Evolutionary conservation across 2,329 filamentous ascomycete genomes (phyloP), one percentile per base, ranked within the genome.

Genomic region (Fonsecaea nubica): DNA sequence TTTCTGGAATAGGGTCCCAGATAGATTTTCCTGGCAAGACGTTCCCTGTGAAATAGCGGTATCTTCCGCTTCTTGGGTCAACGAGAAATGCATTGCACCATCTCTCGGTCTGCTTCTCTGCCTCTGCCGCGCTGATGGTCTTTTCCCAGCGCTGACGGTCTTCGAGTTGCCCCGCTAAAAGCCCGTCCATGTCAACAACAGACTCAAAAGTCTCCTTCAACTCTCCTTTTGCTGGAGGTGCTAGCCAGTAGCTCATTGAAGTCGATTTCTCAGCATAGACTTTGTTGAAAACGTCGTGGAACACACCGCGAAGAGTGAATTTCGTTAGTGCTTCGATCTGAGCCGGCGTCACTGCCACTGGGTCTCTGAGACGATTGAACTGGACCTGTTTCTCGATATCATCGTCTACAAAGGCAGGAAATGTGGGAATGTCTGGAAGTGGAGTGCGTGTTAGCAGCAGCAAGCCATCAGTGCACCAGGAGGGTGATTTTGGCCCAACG

Each of bases 251-350:
- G 0, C 93, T 90, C 76, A 97, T 85, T 33, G 89, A 87, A 0
- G 83, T 77, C 0, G 82, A 72, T 15, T 87, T 82, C 0, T 86
- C 81, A 57, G 91, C 87, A 73, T 92, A 99, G 2, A 84, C 83
- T 76, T 99, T 99, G 77, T 93, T 94, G 80, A 97, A 98, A 0
- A 97, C 82, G 72, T 98, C 92, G 15, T 86, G 80, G 76, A 96
- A 97, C 0, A 96, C 78, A 40, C 65, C 70, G 4, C 85, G 84
- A 48, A 96, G 79, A 0, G 92, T 97, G 75, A 95, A 96, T 0
- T 77, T 78, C 0, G 87, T 88, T n/a, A 98, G 76, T 1, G 80
- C 76, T 0, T 84, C 77, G 0, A 92, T 70, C 1, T 82, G 75
- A 0, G 79, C 73, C 0, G 80, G 72, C 0, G 79, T 76, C 0